These are phyloP conservation scores for Oldenlandia corymbosa DNA, from an alignment of 257 asterid genomes.

Conservation along the genomic window DNA sequence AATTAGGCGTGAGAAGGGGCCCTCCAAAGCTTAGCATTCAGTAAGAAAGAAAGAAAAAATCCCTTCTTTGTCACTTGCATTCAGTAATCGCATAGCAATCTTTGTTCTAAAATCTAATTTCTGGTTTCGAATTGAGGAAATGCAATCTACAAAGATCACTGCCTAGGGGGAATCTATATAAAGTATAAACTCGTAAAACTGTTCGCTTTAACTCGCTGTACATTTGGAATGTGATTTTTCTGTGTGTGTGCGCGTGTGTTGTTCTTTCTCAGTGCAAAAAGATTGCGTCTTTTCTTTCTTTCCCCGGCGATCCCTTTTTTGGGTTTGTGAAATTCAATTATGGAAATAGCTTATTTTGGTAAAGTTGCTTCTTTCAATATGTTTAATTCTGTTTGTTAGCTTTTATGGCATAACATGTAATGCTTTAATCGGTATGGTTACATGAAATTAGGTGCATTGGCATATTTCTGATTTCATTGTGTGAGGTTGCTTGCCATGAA, in stretches of 20 bases:
- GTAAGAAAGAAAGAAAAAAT: conserved; percentile 5
- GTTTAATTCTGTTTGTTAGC: neutral
- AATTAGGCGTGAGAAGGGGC: no score
- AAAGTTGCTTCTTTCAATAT: neutral
- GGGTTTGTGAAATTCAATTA: neutral
- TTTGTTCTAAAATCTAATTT: no score
- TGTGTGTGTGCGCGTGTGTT: neutral
- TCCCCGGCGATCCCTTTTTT: neutral
- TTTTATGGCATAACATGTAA: no score
- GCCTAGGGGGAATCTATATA: neutral
- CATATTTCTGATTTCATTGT: neutral
- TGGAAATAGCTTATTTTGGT: neutral
- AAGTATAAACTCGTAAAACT: no score
- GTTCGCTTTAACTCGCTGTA: neutral
- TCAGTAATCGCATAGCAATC: neutral
- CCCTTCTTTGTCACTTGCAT: neutral
- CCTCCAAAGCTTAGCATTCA: conserved; percentile 3
- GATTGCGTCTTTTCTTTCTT: neutral
- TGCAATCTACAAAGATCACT: neutral
- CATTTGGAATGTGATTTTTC: neutral
- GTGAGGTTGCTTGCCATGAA: neutral
- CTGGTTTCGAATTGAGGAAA: neutral
- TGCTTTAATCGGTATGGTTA: neutral
- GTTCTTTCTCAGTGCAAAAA: no score
- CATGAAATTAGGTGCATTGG: neutral